A percentile compares a stretch with the other conserved stretches of the same genome.
Conservation (phyloP, 345 rosid species). For the Psidium guajava region DNA sequence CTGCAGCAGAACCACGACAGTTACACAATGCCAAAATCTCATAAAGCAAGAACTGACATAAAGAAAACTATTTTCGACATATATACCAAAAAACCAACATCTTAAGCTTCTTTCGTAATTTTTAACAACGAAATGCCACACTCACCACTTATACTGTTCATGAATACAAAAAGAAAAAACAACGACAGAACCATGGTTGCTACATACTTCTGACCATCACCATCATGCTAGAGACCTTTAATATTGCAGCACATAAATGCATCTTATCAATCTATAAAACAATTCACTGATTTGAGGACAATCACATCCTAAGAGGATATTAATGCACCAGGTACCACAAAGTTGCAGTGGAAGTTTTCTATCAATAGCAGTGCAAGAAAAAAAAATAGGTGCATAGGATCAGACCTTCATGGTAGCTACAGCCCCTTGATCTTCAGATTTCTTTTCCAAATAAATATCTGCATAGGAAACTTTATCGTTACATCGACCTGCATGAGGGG, state of each 20-base stretch:
- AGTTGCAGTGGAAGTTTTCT: background rate
- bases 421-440: slow-evolving; percentile 3
- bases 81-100: background rate
- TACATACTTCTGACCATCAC: background rate
- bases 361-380: background rate
- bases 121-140: background rate
- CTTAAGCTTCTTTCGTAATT: background rate
- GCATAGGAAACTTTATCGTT: slow-evolving; percentile 2
- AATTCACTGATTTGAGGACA: background rate
- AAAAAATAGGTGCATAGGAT: background rate
- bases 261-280: background rate
- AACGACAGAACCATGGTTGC: background rate
- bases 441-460: slow-evolving; percentile 2
- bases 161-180: background rate
- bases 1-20: slow-evolving; percentile 1
- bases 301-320: background rate
- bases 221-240: background rate
- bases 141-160: background rate
- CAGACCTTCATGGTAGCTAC: slow-evolving; percentile 9
- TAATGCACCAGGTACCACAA: background rate
- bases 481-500: background rate
- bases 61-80: background rate
- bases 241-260: background rate
- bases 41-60: background rate
- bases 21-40: background rate